Percentiles rank a stretch among this genome's conserved stretches.
Evolutionary conservation across 495 filamentous ascomycete genomes (phyloP).

Genomic region (Aspergillus steynii): DNA sequence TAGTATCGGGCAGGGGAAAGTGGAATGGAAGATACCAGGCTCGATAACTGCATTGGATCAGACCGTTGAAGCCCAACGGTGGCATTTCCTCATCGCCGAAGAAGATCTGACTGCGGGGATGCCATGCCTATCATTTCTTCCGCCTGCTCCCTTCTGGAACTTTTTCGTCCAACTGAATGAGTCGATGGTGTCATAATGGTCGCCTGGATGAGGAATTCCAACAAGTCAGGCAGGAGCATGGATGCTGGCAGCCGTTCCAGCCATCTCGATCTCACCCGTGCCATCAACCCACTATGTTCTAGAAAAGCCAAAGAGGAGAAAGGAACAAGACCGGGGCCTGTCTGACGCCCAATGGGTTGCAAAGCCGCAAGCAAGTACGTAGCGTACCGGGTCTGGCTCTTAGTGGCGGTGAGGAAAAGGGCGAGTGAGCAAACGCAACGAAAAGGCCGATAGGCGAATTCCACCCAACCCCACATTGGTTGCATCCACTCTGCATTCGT

Average conservation of each 20-base stretch:
- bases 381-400: slow-evolving; percentile 21
- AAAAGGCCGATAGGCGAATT: slow-evolving; percentile 38
- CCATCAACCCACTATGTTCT: slow-evolving; percentile 19
- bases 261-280: slow-evolving; percentile 9
- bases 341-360: slow-evolving; percentile 25
- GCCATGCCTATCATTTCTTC: neutral
- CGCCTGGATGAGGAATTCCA: neutral
- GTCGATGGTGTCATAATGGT: neutral
- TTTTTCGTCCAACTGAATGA: slow-evolving; percentile 2
- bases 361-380: slow-evolving; percentile 29
- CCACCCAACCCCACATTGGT: slow-evolving; percentile 36
- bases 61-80: neutral
- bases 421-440: slow-evolving; percentile 10
- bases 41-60: neutral
- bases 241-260: slow-evolving; percentile 2
- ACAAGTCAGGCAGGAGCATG: slow-evolving; percentile 14
- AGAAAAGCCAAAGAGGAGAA: slow-evolving; percentile 16
- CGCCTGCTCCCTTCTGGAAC: neutral
- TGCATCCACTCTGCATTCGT: slow-evolving; percentile 21
- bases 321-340: slow-evolving; percentile 8
- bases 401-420: slow-evolving; percentile 45
- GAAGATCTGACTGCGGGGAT: neutral
- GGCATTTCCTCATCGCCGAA: neutral
- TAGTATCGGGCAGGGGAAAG: neutral
- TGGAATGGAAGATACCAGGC: neutral